phyloP scores from a whole-genome alignment of 352 stramenopile species.

The Pythium phragmitis region DNA sequence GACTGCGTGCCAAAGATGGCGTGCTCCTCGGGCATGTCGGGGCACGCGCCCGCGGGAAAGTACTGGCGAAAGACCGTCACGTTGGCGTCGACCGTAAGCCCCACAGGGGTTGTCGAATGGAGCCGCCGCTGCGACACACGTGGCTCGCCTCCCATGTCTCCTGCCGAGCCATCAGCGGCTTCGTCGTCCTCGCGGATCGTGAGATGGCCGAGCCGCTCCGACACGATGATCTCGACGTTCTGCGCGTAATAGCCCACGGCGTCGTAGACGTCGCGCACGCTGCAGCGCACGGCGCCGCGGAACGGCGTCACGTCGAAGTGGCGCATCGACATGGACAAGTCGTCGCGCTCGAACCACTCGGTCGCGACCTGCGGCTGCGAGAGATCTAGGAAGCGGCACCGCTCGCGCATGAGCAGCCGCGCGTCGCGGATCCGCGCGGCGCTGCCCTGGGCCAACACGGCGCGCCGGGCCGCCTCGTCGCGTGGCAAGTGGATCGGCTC shows the following conservation, averaged over 20 bases:
- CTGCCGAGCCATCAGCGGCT: not conserved
- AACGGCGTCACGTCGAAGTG: constrained; percentile 55
- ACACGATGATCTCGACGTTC: constrained; percentile 33
- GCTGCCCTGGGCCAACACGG: constrained; percentile 40
- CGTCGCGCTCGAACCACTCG: constrained; percentile 37
- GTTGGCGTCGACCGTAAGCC: constrained; percentile 21
- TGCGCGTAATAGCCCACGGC: constrained; percentile 44
- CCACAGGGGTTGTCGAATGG: constrained; percentile 3
- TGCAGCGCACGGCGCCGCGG: constrained; percentile 18
- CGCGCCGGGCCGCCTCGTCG: constrained; percentile 27
- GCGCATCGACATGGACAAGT: constrained; percentile 34
- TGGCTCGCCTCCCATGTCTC: not conserved
- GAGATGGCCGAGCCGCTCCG: constrained; percentile 18
- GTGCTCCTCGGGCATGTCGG: constrained; percentile 8
- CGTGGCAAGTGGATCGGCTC: constrained; percentile 11
- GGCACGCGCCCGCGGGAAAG: constrained; percentile 1
- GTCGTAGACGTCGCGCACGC: constrained; percentile 44
- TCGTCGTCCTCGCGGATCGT: constrained; percentile 26
- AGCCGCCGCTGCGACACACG: constrained; percentile 14
- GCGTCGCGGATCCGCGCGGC: constrained; percentile 40
- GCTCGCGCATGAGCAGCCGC: constrained; percentile 36
- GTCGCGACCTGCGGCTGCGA: constrained; percentile 36
- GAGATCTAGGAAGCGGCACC: constrained; percentile 33
- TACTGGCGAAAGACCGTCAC: constrained; percentile 12
- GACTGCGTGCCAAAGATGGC: constrained; percentile 5